Evolutionary conservation across 2,329 filamentous ascomycete species (phyloP).

Genomic region (Xylariaceae sp.): DNA sequence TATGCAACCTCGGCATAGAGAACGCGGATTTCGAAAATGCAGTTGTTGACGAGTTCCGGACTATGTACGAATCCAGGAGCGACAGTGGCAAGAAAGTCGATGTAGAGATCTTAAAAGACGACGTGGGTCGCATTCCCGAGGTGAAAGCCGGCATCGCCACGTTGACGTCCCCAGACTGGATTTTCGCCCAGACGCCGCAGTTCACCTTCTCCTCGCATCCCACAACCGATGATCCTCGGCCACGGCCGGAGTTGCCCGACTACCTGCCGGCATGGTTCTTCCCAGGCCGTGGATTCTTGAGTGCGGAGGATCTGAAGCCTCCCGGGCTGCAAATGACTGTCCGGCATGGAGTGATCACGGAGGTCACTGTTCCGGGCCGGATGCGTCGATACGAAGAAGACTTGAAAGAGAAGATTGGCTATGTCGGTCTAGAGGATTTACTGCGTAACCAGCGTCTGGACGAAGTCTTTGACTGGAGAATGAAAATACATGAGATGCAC

Average conservation of each 20-base stretch:
- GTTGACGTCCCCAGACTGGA: slow-evolving; percentile 65
- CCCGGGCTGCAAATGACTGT: slow-evolving; percentile 31
- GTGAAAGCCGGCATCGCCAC: slow-evolving; percentile 59
- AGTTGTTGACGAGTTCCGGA: slow-evolving; percentile 59
- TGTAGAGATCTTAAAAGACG: slow-evolving; percentile 43
- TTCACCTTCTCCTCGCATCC: slow-evolving; percentile 66
- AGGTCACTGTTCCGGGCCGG: slow-evolving; percentile 9
- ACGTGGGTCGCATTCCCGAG: slow-evolving; percentile 42
- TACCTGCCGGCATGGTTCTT: slow-evolving; percentile 41
- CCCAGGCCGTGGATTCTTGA: slow-evolving; percentile 28
- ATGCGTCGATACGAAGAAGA: background rate
- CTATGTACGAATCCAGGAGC: slow-evolving; percentile 50
- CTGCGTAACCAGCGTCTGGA: slow-evolving; percentile 24
- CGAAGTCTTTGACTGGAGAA: no score
- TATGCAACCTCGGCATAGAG: slow-evolving; percentile 67
- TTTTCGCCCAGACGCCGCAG: slow-evolving; percentile 78
- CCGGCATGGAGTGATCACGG: slow-evolving; percentile 37
- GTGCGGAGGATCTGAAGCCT: background rate
- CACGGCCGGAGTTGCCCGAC: slow-evolving; percentile 41
- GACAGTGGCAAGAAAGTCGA: slow-evolving; percentile 20
- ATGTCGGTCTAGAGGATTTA: background rate
- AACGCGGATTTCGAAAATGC: slow-evolving; percentile 44
- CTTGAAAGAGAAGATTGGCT: background rate
- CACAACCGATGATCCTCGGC: slow-evolving; percentile 52
- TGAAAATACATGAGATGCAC: no score